phyloP scores from a whole-genome alignment of 306 rosid genomes.

The Alnus rubra region DNA sequence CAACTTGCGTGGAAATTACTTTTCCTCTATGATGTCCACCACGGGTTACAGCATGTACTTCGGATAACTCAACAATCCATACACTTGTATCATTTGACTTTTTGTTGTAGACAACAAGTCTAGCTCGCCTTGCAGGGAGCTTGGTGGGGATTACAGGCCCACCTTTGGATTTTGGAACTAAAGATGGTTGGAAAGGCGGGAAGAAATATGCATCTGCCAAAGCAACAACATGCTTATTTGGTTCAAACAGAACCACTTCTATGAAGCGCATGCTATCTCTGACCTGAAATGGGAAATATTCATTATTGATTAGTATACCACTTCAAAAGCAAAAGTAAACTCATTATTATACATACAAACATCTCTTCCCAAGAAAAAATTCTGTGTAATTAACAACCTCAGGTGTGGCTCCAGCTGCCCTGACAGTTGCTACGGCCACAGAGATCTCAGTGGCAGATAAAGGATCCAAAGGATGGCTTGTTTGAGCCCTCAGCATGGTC shows the following conservation, averaged over 20 bases:
- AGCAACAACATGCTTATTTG: slow-evolving; percentile 83
- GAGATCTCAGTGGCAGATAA: slow-evolving; percentile 82
- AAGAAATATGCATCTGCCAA: slow-evolving; percentile 93
- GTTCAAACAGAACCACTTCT: slow-evolving; percentile 79
- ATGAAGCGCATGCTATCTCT: slow-evolving; percentile 91
- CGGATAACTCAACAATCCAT: slow-evolving; percentile 80
- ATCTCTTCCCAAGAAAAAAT: slow-evolving; percentile 4
- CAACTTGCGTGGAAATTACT: slow-evolving; percentile 69
- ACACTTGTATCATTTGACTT: slow-evolving; percentile 70
- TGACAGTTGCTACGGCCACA: slow-evolving; percentile 85
- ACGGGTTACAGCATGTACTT: slow-evolving; percentile 92
- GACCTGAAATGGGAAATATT: slow-evolving; percentile 46
- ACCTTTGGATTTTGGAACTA: slow-evolving; percentile 80
- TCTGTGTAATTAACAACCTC: slow-evolving; percentile 52
- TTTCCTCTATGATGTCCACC: slow-evolving; percentile 95
- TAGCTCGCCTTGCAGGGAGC: slow-evolving; percentile 90
- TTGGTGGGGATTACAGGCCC: slow-evolving; percentile 76
- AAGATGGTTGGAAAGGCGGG: slow-evolving; percentile 91
- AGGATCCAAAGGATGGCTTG: slow-evolving; percentile 92
- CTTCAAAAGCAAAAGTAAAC: slow-evolving; percentile 1
- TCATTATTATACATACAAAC: background rate
- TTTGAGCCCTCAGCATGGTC: slow-evolving; percentile 67
- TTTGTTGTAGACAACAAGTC: slow-evolving; percentile 80
- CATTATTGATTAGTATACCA: slow-evolving; percentile 24
- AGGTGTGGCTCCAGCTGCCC: slow-evolving; percentile 94